Evolutionary conservation across 805 yeast species (phyloP).

Genomic region (Ogataea angusta): DNA sequence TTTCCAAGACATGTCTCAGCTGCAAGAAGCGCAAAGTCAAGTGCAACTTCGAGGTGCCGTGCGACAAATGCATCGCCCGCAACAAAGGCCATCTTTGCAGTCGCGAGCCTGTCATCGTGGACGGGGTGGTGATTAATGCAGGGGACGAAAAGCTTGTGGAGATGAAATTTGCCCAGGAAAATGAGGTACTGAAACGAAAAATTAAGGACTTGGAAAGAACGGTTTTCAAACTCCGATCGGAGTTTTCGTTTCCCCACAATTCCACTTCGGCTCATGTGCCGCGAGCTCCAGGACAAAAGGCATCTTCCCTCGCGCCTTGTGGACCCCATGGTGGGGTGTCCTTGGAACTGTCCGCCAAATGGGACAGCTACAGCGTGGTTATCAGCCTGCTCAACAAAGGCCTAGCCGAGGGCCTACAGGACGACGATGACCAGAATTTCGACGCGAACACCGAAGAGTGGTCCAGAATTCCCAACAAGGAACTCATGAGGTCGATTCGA

Average conservation of each 20-base stretch:
- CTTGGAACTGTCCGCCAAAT: constrained; percentile 13
- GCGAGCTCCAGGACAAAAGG: not conserved
- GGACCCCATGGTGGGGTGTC: not conserved
- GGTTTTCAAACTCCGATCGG: constrained; percentile 10
- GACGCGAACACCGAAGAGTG: constrained; percentile 32
- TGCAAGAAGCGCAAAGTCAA: constrained; percentile 47
- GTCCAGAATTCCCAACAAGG: constrained; percentile 18
- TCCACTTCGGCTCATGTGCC: not conserved
- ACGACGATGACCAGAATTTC: constrained; percentile 24
- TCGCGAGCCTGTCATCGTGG: constrained; percentile 34
- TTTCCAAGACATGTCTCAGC: constrained; percentile 42
- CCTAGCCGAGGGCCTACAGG: constrained; percentile 20
- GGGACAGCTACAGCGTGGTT: constrained; percentile 28
- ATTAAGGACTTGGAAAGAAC: constrained; percentile 27
- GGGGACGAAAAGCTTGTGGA: constrained; percentile 11
- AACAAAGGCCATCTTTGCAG: constrained; percentile 31
- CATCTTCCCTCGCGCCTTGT: not conserved
- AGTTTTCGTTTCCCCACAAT: constrained; percentile 1
- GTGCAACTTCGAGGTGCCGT: constrained; percentile 47
- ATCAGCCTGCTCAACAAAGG: constrained; percentile 26
- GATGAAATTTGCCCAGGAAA: not conserved
- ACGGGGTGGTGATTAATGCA: constrained; percentile 30
- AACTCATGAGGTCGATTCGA: constrained; percentile 6
- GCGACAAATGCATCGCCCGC: constrained; percentile 39
- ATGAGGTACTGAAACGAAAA: constrained; percentile 9